These are phyloP conservation scores for Moricandia arvensis DNA, from an alignment of 345 rosid genomes.

Conservation along the genomic window DNA sequence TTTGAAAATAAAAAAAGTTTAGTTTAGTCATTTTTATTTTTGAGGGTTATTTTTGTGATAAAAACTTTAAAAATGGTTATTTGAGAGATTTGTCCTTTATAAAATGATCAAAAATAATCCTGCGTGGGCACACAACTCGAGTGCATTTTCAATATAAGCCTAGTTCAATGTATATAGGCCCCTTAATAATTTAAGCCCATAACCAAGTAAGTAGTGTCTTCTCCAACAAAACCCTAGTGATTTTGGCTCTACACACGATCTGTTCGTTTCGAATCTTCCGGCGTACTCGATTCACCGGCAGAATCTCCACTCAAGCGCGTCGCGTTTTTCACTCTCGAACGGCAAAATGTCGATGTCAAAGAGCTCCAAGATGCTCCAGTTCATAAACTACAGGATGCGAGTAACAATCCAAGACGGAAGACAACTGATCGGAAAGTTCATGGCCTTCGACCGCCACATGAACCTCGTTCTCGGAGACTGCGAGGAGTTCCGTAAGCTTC, in stretches of 20 bases:
- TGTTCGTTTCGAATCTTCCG: slow-evolving; percentile 4
- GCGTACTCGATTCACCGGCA: slow-evolving; percentile 11
- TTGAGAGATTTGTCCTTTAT: no score
- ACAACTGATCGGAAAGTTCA: slow-evolving; percentile 90
- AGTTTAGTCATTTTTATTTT: no score
- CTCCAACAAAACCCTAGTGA: slow-evolving; percentile 23
- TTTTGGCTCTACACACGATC: background rate
- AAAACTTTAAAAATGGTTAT: no score
- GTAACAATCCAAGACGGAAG: slow-evolving; percentile 97
- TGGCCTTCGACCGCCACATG: slow-evolving; percentile 99
- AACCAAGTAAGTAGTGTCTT: background rate
- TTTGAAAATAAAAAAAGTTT: no score
- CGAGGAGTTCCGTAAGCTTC: slow-evolving; percentile 97
- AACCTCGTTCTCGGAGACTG: slow-evolving; percentile 96
- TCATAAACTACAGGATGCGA: slow-evolving; percentile 95
- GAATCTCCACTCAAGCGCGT: background rate
- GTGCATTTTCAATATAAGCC: background rate
- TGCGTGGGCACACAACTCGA: no score
- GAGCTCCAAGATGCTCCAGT: slow-evolving; percentile 98
- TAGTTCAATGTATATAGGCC: background rate
- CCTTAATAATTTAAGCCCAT: background rate
- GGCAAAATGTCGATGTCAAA: slow-evolving; percentile 87
- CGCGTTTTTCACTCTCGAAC: background rate
- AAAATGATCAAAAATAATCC: no score
- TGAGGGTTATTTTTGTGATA: no score